Conservation (phyloP, 495 filamentous ascomycete genomes). For the Clavariopsis aquatica region DNA sequence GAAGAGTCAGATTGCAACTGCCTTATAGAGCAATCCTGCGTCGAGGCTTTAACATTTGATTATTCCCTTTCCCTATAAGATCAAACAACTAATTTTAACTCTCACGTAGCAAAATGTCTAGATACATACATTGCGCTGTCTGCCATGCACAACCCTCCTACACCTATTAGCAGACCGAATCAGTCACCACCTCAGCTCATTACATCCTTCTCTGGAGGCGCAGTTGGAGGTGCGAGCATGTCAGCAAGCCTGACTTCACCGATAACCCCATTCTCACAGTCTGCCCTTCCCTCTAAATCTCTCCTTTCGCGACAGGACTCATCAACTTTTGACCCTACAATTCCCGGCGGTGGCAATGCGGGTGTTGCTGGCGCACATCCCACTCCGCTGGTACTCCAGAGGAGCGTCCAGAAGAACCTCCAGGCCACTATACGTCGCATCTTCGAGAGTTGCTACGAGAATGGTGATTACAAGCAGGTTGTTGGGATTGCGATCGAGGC, state of each 20-base stretch:
- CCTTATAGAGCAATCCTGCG: neutral
- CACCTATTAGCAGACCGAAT: conserved; percentile 51
- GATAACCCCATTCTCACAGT: conserved; percentile 91
- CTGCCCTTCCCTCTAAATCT: conserved; percentile 84
- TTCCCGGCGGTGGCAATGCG: conserved; percentile 57
- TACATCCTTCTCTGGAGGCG: conserved; percentile 66
- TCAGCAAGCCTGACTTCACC: conserved; percentile 76
- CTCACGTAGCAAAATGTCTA: conserved; percentile 74
- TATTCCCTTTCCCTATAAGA: neutral
- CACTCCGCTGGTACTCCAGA: conserved; percentile 55
- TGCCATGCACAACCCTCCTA: conserved; percentile 62
- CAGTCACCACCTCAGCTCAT: conserved; percentile 66
- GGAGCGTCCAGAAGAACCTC: conserved; percentile 67
- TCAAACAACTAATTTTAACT: neutral
- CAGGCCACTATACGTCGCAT: conserved; percentile 81
- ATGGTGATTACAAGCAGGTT: conserved; percentile 92
- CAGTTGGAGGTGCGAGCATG: conserved; percentile 64
- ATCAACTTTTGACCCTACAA: conserved; percentile 57
- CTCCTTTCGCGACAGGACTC: conserved; percentile 79
- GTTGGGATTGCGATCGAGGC: conserved; percentile 98
- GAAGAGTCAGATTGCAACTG: neutral
- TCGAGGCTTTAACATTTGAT: neutral
- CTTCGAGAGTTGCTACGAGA: conserved; percentile 85
- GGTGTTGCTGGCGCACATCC: conserved; percentile 56
- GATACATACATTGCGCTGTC: conserved; percentile 95